Evolutionary conservation across 176 grass and related monocot genomes (phyloP).

Genomic region (Zizania latifolia): DNA sequence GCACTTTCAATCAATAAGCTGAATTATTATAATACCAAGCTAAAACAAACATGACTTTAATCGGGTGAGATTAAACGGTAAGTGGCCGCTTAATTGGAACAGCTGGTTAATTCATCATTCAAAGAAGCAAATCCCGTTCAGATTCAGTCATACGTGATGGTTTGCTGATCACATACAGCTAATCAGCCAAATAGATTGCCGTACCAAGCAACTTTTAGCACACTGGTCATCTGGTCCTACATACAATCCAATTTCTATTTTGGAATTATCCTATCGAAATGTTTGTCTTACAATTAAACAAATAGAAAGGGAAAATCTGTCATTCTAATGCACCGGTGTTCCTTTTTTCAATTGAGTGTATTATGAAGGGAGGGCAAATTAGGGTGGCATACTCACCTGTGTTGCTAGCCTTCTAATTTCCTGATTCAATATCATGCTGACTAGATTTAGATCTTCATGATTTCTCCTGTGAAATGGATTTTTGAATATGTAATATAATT

Average conservation of each 20-base stretch:
- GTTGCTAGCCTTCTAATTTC: constrained; percentile 95
- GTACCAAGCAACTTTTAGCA: no score
- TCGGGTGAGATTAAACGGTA: no score
- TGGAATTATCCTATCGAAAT: not conserved
- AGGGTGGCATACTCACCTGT: constrained; percentile 47
- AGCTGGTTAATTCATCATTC: no score
- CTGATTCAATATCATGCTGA: constrained; percentile 91
- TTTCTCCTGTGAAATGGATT: constrained; percentile 71
- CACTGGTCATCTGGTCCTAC: no score
- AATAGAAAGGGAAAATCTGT: not conserved
- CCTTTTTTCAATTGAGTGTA: not conserved
- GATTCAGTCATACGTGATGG: no score
- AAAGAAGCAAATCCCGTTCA: no score
- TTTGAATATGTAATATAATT: constrained; percentile 10
- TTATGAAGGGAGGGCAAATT: not conserved
- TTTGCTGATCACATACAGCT: no score
- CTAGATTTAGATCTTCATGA: constrained; percentile 79
- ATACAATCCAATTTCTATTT: not conserved
- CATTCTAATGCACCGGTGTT: not conserved
- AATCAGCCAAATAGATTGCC: no score
- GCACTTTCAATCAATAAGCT: no score
- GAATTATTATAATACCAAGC: no score
- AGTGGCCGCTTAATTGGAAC: no score
- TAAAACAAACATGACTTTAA: no score
- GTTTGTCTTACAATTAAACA: not conserved